A percentile compares a stretch with the other conserved stretches of the same genome.
phyloP scores from a whole-genome alignment of 2,329 filamentous ascomycete genomes.

The Pyricularia sp. region DNA sequence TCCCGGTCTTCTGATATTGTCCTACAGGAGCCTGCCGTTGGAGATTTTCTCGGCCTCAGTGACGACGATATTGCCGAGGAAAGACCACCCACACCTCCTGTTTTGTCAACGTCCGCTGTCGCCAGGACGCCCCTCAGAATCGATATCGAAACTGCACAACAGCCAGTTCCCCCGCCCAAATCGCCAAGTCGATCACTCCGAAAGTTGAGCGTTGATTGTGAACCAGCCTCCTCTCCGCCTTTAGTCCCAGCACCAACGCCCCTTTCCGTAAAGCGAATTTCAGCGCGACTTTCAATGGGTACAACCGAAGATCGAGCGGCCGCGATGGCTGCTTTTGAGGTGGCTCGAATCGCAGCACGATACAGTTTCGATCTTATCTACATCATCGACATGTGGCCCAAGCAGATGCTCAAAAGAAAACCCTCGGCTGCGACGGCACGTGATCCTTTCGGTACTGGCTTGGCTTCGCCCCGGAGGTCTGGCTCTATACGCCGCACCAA shows the following conservation, averaged over 20 bases:
- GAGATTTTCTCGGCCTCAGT: slow-evolving; percentile 43
- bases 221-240: slow-evolving; percentile 27
- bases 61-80: slow-evolving; percentile 49
- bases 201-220: slow-evolving; percentile 4
- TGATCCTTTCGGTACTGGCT: background rate
- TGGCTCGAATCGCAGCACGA: slow-evolving; percentile 43
- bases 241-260: slow-evolving; percentile 22
- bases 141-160: background rate
- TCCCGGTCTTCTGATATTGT: slow-evolving; percentile 19
- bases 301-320: slow-evolving; percentile 20
- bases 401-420: slow-evolving; percentile 11
- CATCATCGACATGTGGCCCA: slow-evolving; percentile 49
- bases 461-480: background rate
- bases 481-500: background rate
- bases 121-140: background rate
- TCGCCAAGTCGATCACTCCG: slow-evolving; percentile 5
- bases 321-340: slow-evolving; percentile 41
- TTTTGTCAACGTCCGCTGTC: slow-evolving; percentile 7
- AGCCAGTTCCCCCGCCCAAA: background rate
- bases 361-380: slow-evolving; percentile 52
- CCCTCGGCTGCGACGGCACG: slow-evolving; percentile 6
- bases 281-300: background rate
- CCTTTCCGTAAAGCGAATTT: slow-evolving; percentile 21
- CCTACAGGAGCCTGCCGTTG: slow-evolving; percentile 40
- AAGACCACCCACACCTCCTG: background rate